Conservation (phyloP, 129 eudicot genomes). For the Escallonia rubra region DNA sequence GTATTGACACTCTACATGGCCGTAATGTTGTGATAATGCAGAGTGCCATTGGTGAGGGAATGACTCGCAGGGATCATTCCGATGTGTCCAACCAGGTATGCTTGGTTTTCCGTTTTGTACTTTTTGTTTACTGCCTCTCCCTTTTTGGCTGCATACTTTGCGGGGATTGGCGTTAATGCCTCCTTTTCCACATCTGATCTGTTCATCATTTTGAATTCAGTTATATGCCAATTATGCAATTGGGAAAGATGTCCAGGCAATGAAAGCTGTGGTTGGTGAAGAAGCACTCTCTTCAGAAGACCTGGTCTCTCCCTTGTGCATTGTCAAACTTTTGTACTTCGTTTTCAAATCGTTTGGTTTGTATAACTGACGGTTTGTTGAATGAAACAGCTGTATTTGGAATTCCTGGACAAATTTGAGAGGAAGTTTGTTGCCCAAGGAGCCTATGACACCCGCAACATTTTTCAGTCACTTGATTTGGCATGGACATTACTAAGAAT, state of each 20-base stretch:
- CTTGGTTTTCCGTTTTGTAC: not conserved
- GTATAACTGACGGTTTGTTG: not conserved
- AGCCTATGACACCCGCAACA: slow-evolving; percentile 95
- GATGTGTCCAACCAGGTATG: slow-evolving; percentile 95
- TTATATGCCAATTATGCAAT: slow-evolving; percentile 94
- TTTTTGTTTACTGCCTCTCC: not conserved
- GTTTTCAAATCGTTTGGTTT: not conserved
- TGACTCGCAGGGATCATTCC: slow-evolving; percentile 95
- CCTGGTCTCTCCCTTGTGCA: slow-evolving; percentile 44
- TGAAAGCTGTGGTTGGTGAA: slow-evolving; percentile 99
- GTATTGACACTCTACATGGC: slow-evolving; percentile 1
- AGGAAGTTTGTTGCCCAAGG: slow-evolving; percentile 99
- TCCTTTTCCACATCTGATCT: not conserved
- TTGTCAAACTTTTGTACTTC: not conserved
- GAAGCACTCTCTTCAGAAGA: slow-evolving; percentile 98
- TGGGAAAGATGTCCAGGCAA: slow-evolving; percentile 98
- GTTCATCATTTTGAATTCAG: slow-evolving; percentile 24
- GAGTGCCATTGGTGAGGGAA: slow-evolving; percentile 99
- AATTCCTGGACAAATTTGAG: slow-evolving; percentile 96
- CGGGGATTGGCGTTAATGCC: not conserved
- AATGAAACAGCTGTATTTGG: slow-evolving; percentile 69
- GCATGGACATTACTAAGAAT: slow-evolving; percentile 97
- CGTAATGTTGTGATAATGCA: slow-evolving; percentile 27
- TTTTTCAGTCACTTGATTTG: slow-evolving; percentile 93
- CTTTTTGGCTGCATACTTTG: slow-evolving; percentile 1